Conservation (phyloP, 371 early-diverging fungal species). For the Quaeritorhiza haematococci region DNA sequence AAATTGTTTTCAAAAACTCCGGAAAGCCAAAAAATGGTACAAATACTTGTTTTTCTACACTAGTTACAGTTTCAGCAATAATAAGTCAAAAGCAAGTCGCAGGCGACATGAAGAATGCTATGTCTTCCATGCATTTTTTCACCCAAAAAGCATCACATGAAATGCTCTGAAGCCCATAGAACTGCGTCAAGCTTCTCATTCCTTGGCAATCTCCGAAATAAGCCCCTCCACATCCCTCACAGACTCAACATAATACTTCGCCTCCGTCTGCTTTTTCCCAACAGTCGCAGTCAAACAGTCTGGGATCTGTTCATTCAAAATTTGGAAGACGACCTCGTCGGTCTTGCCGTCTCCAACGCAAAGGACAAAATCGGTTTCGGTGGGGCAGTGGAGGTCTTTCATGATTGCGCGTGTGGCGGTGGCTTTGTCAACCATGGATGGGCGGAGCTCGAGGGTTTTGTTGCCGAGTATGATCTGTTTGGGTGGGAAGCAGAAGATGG, state of each 20-base stretch:
- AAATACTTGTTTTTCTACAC: too few species aligned
- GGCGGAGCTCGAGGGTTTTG: constrained; percentile 91
- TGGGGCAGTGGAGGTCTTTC: constrained; percentile 55
- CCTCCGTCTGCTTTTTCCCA: constrained; percentile 94
- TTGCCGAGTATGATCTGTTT: constrained; percentile 78
- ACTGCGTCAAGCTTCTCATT: not conserved
- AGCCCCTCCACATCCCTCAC: constrained; percentile 37
- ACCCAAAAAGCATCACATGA: not conserved
- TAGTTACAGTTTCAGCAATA: too few species aligned
- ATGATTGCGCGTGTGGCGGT: constrained; percentile 84
- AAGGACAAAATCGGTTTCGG: constrained; percentile 69
- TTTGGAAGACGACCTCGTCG: constrained; percentile 83
- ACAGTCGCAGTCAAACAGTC: constrained; percentile 76
- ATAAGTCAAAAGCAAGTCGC: too few species aligned
- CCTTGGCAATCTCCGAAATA: not conserved
- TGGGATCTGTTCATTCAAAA: constrained; percentile 44
- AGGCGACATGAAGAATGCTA: not conserved
- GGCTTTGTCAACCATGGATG: constrained; percentile 85
- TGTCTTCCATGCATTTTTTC: not conserved
- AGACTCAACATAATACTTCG: constrained; percentile 73
- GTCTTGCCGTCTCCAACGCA: constrained; percentile 91
- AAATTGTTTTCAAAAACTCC: too few species aligned
- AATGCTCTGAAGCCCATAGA: not conserved
- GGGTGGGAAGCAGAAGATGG: not conserved
- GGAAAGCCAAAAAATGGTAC: too few species aligned